Base-by-base conservation (phyloP, 2,329 filamentous ascomycete genomes). In the Coniochaeta pulveracea region DNA sequence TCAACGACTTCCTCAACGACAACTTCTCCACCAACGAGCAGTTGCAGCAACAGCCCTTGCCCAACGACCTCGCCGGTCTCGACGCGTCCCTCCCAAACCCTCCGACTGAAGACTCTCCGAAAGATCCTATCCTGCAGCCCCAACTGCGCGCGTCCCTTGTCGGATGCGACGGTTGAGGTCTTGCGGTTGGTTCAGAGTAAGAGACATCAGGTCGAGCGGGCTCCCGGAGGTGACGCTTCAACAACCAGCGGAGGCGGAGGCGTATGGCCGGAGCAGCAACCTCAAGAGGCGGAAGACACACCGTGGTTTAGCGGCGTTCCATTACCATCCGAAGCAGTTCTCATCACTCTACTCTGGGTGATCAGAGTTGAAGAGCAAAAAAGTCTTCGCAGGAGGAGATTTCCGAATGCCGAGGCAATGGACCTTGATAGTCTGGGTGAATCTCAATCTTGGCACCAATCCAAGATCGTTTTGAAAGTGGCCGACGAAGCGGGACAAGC, bases 91-190 rank as follows among this genome's bases (percentile, higher is more conserved):
- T 68, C 59, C 55, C 63, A 63, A 60, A 75, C 64, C 54, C 58
- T 74, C 62, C 69, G 69, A 67, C 60, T 72, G 63, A 69, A 64
- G 49, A 64, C 64, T 58, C 70, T 75, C 58, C 64, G 62, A 61
- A 73, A 66, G 63, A 74, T 79, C 57, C 69, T 79, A 69, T 70
- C 76, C 72, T 70, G 76, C 76, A 80, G 74, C 75, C 75, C 74
- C 69, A 68, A 61, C 57, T 66, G 80, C 76, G 76, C 76, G 76
- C 76, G 76, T 80, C 76, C 76, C 51, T 63, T 79, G 50, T 61
- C 59, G 74, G 74, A 80, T 79, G 76, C 76, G 76, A 80, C 76
- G 72, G 68, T 77, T 72, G 70, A 56, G 68, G 72, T 69, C 64
- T 72, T 80, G 76, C 76, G 75, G 76, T 78, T 72, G 66, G 71